Conservation (phyloP, 2,329 filamentous ascomycete genomes). For the Atkinsonella hypoxylon region DNA sequence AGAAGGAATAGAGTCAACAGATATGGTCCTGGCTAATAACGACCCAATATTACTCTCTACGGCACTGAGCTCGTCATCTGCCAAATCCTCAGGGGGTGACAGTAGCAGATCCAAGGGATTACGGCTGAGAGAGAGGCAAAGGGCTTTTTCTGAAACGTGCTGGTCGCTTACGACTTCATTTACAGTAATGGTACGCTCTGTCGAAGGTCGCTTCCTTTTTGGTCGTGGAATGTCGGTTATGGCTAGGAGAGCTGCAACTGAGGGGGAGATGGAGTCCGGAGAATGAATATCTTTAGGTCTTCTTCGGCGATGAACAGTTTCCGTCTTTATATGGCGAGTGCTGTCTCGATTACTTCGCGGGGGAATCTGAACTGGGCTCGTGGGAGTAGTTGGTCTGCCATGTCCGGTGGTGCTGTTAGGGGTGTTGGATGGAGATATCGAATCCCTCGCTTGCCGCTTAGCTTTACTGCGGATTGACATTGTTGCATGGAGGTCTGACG, state of each 20-base stretch:
- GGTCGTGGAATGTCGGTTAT: constrained; percentile 47
- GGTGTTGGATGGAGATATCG: constrained; percentile 16
- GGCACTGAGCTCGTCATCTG: constrained; percentile 34
- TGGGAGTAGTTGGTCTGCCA: constrained; percentile 23
- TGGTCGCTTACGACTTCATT: constrained; percentile 43
- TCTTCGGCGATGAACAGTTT: constrained; percentile 24
- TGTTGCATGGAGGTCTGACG: constrained; percentile 15
- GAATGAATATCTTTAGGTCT: constrained; percentile 32
- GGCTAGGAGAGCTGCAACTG: constrained; percentile 48
- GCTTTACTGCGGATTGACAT: constrained; percentile 24
- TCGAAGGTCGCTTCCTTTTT: constrained; percentile 16
- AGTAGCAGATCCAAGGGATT: constrained; percentile 48
- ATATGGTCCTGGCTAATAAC: constrained; percentile 40
- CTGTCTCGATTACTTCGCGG: constrained; percentile 27
- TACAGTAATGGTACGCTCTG: constrained; percentile 32
- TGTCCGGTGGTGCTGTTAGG: constrained; percentile 16
- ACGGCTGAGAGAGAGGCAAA: constrained; percentile 40
- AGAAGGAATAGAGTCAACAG: constrained; percentile 50
- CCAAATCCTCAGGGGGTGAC: constrained; percentile 45
- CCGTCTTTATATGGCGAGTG: constrained; percentile 23
- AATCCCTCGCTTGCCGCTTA: constrained; percentile 14
- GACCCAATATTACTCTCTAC: constrained; percentile 43
- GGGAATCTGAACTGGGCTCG: constrained; percentile 45
- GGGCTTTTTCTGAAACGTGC: constrained; percentile 44
- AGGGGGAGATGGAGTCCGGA: constrained; percentile 43